A percentile compares a stretch with the other conserved stretches of the same genome.
phyloP scores from a whole-genome alignment of 2,329 filamentous ascomycete species.

The Pseudogymnoascus sp. region DNA sequence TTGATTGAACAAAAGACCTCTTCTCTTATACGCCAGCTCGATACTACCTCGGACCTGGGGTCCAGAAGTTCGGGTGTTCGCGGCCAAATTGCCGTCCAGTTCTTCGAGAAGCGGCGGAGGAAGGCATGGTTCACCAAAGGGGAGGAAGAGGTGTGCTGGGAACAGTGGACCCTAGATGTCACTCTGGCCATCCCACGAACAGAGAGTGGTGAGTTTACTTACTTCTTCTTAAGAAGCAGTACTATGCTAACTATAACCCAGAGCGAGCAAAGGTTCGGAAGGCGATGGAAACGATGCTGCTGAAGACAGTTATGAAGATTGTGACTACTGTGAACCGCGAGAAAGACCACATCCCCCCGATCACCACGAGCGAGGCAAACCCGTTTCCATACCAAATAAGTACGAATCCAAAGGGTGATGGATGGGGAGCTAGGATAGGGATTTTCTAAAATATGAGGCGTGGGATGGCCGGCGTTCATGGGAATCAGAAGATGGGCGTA shows the following conservation, averaged over 20 bases:
- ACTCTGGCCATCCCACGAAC: conserved; percentile 86
- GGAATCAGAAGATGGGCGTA: background rate
- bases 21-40: conserved; percentile 69
- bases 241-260: conserved; percentile 28
- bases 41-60: conserved; percentile 43
- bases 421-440: conserved; percentile 73
- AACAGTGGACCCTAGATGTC: conserved; percentile 88
- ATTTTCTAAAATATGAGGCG: conserved; percentile 31
- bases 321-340: conserved; percentile 78
- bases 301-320: conserved; percentile 83
- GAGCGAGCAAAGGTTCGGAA: conserved; percentile 82
- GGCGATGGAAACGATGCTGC: conserved; percentile 83
- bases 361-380: conserved; percentile 84
- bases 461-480: conserved; percentile 3
- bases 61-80: conserved; percentile 50
- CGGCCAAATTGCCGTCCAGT: conserved; percentile 78
- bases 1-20: conserved; percentile 84
- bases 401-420: conserved; percentile 73
- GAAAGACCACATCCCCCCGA: conserved; percentile 94
- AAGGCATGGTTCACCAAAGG: conserved; percentile 73
- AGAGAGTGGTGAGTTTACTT: conserved; percentile 61
- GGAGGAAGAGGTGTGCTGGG: conserved; percentile 95
- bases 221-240: background rate
- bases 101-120: conserved; percentile 84
- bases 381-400: conserved; percentile 93